These are phyloP conservation scores for Penicillium taxi DNA, from an alignment of 495 filamentous ascomycete genomes.

Conservation along the genomic window DNA sequence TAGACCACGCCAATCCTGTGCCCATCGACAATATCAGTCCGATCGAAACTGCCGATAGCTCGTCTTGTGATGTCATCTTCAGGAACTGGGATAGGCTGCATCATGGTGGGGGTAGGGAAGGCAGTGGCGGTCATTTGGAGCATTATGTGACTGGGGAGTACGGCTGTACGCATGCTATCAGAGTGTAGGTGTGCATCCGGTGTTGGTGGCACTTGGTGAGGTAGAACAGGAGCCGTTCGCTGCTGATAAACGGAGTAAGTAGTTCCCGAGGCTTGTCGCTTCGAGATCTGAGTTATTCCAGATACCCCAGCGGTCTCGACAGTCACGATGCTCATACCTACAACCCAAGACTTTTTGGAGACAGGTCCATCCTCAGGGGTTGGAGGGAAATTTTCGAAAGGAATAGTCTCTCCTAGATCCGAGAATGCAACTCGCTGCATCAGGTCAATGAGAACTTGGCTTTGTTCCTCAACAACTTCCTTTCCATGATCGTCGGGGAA, in stretches of 20 bases:
- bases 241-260: constrained; percentile 69
- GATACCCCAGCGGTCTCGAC: constrained; percentile 70
- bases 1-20: constrained; percentile 96
- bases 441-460: constrained; percentile 87
- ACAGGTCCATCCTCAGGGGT: constrained; percentile 59
- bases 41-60: constrained; percentile 73
- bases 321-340: constrained; percentile 80
- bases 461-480: constrained; percentile 80
- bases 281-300: constrained; percentile 71
- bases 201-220: constrained; percentile 53
- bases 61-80: constrained; percentile 74
- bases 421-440: constrained; percentile 89
- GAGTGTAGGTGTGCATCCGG: constrained; percentile 38
- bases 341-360: constrained; percentile 70
- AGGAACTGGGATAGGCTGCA: constrained; percentile 70
- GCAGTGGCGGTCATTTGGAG: constrained; percentile 60
- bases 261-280: constrained; percentile 76
- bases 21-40: constrained; percentile 82
- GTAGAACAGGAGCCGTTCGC: constrained; percentile 56
- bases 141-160: constrained; percentile 75
- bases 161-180: constrained; percentile 33
- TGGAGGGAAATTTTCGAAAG: constrained; percentile 49
- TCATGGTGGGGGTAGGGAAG: constrained; percentile 58
- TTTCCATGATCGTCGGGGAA: constrained; percentile 62
- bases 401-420: constrained; percentile 57